Percentiles rank a stretch among this genome's conserved stretches.
phyloP scores from a whole-genome alignment of 78 protist genomes.

The Diacronema lutheri region DNA sequence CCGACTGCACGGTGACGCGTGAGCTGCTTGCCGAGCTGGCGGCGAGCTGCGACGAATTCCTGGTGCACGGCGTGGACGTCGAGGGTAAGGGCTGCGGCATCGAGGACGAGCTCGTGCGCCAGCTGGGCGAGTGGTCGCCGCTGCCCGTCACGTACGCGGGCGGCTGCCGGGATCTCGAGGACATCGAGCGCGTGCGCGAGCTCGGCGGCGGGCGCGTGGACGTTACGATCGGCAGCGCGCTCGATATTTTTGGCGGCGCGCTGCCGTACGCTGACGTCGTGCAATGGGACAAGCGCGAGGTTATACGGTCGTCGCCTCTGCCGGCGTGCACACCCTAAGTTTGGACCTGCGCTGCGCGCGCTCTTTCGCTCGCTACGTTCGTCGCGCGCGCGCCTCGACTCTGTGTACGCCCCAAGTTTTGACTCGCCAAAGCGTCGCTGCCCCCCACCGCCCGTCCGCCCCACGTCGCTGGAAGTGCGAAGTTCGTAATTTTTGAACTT shows the following conservation, averaged over 20 bases:
- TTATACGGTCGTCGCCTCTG: no score
- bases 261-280: constrained; percentile 23
- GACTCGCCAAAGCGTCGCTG: no score
- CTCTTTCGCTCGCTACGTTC: no score
- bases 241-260: constrained; percentile 32
- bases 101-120: not conserved
- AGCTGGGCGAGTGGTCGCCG: constrained; percentile 17
- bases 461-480: no score
- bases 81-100: constrained; percentile 23
- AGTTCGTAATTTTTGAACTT: no score
- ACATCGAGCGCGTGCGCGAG: not conserved
- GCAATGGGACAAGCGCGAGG: constrained; percentile 11
- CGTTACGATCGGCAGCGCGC: constrained; percentile 37
- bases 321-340: no score
- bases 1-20: constrained; percentile 27
- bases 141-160: constrained; percentile 44
- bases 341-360: no score
- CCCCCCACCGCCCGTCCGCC: no score
- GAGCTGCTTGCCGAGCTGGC: not conserved
- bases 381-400: no score
- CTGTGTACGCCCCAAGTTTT: no score
- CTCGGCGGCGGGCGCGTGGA: constrained; percentile 30
- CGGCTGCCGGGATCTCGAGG: not conserved
- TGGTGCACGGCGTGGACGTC: constrained; percentile 62
- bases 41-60: constrained; percentile 34